A percentile compares a stretch with the other conserved stretches of the same genome.
phyloP scores from a whole-genome alignment of 1,284 basidiomycete genomes.

The Cronartium ribicola region DNA sequence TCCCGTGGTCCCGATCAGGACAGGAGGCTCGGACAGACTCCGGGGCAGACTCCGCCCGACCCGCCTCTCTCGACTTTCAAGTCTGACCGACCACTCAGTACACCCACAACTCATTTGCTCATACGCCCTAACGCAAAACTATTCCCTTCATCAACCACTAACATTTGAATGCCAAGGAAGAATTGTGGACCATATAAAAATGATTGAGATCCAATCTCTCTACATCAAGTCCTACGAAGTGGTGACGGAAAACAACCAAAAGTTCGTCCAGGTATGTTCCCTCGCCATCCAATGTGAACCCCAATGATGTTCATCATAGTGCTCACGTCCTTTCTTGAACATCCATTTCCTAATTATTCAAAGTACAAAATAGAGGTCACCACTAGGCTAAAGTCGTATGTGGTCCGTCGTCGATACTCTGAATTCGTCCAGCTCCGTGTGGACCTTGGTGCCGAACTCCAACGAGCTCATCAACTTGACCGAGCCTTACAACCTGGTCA shows the following conservation, averaged over 20 bases:
- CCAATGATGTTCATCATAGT: background rate
- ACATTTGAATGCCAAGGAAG: background rate
- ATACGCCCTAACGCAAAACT: no score
- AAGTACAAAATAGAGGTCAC: conserved; percentile 36
- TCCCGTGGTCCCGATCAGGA: no score
- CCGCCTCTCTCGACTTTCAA: no score
- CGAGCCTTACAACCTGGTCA: background rate
- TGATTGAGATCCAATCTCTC: conserved; percentile 24
- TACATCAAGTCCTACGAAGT: conserved; percentile 27
- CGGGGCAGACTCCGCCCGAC: no score
- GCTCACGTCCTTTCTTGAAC: background rate
- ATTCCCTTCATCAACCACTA: background rate
- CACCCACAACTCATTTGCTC: no score
- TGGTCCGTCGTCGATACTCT: conserved; percentile 26
- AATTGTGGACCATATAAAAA: background rate
- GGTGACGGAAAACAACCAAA: conserved; percentile 6
- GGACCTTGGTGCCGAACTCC: conserved; percentile 10
- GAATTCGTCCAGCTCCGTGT: conserved; percentile 22
- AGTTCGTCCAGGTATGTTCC: conserved; percentile 17
- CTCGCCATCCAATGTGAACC: background rate
- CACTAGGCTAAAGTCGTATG: conserved; percentile 32
- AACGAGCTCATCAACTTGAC: conserved; percentile 1
- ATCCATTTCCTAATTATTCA: background rate
- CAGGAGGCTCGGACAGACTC: no score
- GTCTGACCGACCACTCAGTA: no score